Base-by-base conservation (phyloP, 1,284 basidiomycete species). In the Trametes versicolor region DNA sequence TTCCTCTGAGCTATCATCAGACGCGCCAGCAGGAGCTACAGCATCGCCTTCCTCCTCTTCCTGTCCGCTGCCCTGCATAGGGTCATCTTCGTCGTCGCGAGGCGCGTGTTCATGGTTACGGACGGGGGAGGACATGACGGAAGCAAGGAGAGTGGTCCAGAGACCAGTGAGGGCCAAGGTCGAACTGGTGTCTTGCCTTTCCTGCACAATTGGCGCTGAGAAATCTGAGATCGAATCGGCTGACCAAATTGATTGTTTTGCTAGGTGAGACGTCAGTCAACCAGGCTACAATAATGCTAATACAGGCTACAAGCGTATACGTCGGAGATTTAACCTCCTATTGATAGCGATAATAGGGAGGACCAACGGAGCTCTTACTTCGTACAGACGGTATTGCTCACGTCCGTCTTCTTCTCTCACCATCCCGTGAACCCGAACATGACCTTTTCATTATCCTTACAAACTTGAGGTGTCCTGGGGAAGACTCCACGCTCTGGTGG, bases 1-100 rank as follows among this genome's bases (percentile, higher is more conserved):
- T 75, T 95, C 94, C 74, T 95, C 94, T 32, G 91, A 93, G 74
- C 91, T 94, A 78, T 95, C 93, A 73, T 93, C 91, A n/a, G 87
- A 86, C 64, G 79, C 79, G 58, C 79, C 75, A 36, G 67, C 68
- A 25, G 54, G 75, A 64, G 59, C 82, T 64, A 65, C 83, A 65
- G 86, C 88, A 34, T 82, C 85, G 57, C 83, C 85, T 32, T 80
- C 84, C 67, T 85, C 86, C 43, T 83, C 86, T 32, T 69, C 64
- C 23, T 80, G 81, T 15, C 75, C 82, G 45, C 83, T 80, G 15
- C 79, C 83, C 41, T 79, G 78, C 88, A 91, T 90, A 50, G 82
- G 81, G 65, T 87, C 86, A 72, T 89, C 89, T 63, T 80, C 79
- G 27, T 82, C 80, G 43, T 77, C 70, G 29, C 69, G 68, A 45